Percentiles rank a stretch among this genome's conserved stretches.
Conservation (phyloP, 345 rosid species). For the Euphorbia peplus region DNA sequence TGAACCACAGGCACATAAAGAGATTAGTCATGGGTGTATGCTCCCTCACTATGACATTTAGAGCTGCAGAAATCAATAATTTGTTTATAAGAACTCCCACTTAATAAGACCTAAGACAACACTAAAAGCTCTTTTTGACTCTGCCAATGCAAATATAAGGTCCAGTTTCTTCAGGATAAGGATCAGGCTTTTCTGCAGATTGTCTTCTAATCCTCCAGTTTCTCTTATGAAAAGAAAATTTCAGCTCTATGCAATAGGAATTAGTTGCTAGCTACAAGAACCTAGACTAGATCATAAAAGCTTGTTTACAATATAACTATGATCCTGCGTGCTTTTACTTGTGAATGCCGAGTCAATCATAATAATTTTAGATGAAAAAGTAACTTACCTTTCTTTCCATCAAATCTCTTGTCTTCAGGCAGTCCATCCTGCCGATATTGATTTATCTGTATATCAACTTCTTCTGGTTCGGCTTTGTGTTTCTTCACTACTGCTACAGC, state of each 20-base stretch:
- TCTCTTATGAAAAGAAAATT: not conserved
- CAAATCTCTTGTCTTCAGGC: slow-evolving; percentile 70
- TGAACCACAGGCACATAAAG: slow-evolving; percentile 97
- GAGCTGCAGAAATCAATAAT: slow-evolving; percentile 47
- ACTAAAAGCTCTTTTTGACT: not conserved
- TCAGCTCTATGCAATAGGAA: not conserved
- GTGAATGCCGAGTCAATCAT: not conserved
- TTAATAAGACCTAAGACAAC: not conserved
- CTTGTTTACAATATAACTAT: not conserved
- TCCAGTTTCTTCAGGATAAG: not conserved
- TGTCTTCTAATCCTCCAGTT: not conserved
- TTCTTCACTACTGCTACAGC: slow-evolving; percentile 84
- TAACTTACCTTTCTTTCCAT: slow-evolving; percentile 70
- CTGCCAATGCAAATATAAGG: not conserved
- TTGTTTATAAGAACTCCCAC: not conserved
- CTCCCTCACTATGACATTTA: slow-evolving; percentile 78
- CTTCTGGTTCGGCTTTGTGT: slow-evolving; percentile 90
- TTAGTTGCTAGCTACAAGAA: not conserved
- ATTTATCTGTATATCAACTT: slow-evolving; percentile 73
- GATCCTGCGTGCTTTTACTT: not conserved
- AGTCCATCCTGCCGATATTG: slow-evolving; percentile 68
- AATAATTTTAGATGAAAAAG: not conserved
- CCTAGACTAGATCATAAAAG: not conserved
- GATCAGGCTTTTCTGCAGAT: not conserved
- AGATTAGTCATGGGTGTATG: slow-evolving; percentile 67